phyloP scores from a whole-genome alignment of 192 early-diverging fungal species.

The Entomortierella lignicola region DNA sequence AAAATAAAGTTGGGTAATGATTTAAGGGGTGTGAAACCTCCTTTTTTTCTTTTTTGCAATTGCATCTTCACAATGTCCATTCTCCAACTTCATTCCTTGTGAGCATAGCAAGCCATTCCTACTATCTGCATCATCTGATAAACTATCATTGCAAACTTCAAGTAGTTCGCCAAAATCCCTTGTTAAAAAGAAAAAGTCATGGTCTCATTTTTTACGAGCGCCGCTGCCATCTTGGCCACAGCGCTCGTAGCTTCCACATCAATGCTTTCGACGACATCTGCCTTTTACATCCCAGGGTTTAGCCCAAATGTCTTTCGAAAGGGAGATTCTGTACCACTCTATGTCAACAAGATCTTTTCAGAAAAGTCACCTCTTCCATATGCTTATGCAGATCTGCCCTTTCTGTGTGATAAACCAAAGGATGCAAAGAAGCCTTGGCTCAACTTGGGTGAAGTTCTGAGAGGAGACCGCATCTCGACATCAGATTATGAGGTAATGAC shows the following conservation, averaged over 20 bases:
- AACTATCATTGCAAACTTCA: neutral
- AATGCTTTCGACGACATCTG: constrained; percentile 8
- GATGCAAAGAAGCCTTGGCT: constrained; percentile 50
- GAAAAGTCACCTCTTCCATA: constrained; percentile 72
- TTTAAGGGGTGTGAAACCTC: neutral
- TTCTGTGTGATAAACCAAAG: constrained; percentile 66
- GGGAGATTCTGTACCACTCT: constrained; percentile 68
- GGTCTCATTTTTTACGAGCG: constrained; percentile 12
- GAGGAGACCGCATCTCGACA: constrained; percentile 76
- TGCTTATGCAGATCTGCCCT: constrained; percentile 72
- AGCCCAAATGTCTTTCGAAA: constrained; percentile 51
- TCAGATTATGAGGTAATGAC: constrained; percentile 62
- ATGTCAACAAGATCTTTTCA: constrained; percentile 78
- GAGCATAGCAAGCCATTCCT: too few relatives aligned
- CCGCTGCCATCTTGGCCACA: constrained; percentile 13
- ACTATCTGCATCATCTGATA: too few relatives aligned
- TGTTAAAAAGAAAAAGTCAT: neutral
- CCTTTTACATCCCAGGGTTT: constrained; percentile 55
- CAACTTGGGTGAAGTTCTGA: constrained; percentile 74
- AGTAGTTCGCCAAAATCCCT: neutral
- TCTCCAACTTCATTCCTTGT: too few relatives aligned
- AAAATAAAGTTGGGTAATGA: too few relatives aligned
- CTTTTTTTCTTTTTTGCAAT: neutral
- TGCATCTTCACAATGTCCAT: too few relatives aligned
- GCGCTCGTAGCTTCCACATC: constrained; percentile 21